These are phyloP conservation scores for Cupressus sempervirens DNA, from an alignment of 75 land plant genomes.

Conservation along the genomic window DNA sequence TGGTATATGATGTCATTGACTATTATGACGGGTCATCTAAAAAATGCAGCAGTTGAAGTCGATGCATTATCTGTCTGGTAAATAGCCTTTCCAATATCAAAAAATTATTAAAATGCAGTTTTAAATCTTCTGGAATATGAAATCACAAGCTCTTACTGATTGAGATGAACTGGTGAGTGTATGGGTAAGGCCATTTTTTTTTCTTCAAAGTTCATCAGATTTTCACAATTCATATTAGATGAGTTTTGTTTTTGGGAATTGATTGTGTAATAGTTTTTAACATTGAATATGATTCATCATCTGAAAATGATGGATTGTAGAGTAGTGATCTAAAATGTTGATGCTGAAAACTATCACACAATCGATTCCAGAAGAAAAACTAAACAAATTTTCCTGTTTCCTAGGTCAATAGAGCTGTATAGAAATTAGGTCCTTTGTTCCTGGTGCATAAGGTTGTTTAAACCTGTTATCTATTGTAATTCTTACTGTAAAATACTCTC, in stretches of 20 bases:
- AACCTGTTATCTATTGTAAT: neutral
- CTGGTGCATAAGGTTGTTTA: neutral
- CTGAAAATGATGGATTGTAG: too few relatives aligned
- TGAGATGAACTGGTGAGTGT: neutral
- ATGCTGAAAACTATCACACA: too few relatives aligned
- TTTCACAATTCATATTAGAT: too few relatives aligned
- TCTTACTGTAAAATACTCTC: neutral
- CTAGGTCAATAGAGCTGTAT: neutral
- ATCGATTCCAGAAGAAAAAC: too few relatives aligned
- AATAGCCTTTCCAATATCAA: neutral
- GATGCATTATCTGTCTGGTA: constrained; percentile 5
- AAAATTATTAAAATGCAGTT: neutral
- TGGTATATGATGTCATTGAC: constrained; percentile 1
- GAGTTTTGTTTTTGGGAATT: too few relatives aligned
- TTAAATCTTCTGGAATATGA: neutral
- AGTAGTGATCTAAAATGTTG: too few relatives aligned
- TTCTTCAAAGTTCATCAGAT: too few relatives aligned
- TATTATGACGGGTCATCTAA: neutral
- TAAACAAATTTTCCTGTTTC: too few relatives aligned
- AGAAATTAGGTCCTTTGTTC: neutral
- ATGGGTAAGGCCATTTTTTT: neutral
- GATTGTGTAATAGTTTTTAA: too few relatives aligned
- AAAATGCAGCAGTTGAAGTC: neutral
- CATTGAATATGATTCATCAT: too few relatives aligned
- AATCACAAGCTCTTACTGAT: neutral